Base-by-base conservation (phyloP, 352 stramenopile genomes). In the Phytopythium oedochilum region DNA sequence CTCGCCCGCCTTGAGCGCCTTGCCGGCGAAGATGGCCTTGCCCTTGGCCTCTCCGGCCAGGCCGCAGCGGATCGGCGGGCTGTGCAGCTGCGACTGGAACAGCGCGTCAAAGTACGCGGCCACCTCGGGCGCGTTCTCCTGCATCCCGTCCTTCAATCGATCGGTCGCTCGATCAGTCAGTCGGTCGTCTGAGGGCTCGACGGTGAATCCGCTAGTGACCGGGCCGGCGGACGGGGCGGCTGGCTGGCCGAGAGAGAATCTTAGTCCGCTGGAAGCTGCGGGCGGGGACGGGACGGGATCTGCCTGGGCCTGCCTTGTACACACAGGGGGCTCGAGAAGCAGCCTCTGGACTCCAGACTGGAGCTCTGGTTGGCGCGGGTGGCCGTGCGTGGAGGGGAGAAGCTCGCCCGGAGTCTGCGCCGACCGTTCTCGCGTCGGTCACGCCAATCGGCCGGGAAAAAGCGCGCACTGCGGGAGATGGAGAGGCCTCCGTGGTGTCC, bases 21-120 rank as follows among this genome's bases (percentile, higher is more conserved):
- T 78, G 20, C 46, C 61, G 5, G 84, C 79, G 64, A 73, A 91
- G 46, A 94, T 85, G 25, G 70, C 82, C 51, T 91, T 92, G 55
- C 84, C 84, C 53, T 89, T 89, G 50, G 57, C 50, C n/a, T 78
- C 71, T 26, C 61, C 67, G 31, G 73, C 71, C 7, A 70, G 56
- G 55, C 61, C 80, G 58, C 80, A 90, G 38, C 50, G 51, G 52
- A 90, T 84, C 7, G 77, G 75, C 47, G 80, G 70, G 20, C 58
- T 62, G 45, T 74, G 66, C 25, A 89, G 64, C 22, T 82, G 67
- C 44, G 66, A 68, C 52, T 79, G 63, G 55, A 89, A 61, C 49
- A 86, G 61, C 52, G 71, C 73, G 36, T 83, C 60, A 58, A 89
- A 89, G 71, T 86, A 89, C 40, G 74, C 70, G 48, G 71, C 63